Evolutionary conservation across 106 monocot genomes (phyloP).

Genomic region (Iris macrosiphon): DNA sequence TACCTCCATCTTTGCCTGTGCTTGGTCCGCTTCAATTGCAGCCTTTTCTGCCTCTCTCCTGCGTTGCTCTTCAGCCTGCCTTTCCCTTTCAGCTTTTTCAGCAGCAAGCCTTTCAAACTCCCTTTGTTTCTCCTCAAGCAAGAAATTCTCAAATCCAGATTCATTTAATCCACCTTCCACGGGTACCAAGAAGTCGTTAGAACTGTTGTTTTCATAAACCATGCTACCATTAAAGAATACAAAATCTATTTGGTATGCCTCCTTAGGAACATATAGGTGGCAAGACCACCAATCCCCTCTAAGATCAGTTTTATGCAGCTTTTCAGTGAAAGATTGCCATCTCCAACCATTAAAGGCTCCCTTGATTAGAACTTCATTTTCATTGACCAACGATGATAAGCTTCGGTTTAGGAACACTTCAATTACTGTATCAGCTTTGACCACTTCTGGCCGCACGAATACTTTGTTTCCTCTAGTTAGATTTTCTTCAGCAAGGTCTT

Average conservation of each 20-base stretch:
- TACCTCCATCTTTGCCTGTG: constrained; percentile 68
- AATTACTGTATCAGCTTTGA: constrained; percentile 34
- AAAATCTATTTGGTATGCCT: constrained; percentile 85
- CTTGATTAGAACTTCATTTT: constrained; percentile 55
- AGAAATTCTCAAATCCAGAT: constrained; percentile 62
- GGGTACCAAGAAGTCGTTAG: constrained; percentile 41
- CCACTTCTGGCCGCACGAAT: constrained; percentile 61
- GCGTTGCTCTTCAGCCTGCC: constrained; percentile 56
- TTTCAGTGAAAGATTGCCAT: constrained; percentile 74
- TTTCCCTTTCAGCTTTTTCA: constrained; percentile 76
- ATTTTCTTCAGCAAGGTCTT: constrained; percentile 53
- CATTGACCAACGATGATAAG: constrained; percentile 45
- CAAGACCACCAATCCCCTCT: constrained; percentile 91
- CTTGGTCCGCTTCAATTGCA: constrained; percentile 48
- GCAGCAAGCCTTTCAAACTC: constrained; percentile 59
- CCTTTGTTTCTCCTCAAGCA: constrained; percentile 69
- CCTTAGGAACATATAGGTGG: constrained; percentile 61
- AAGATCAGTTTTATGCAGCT: constrained; percentile 52
- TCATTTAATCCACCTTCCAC: constrained; percentile 66
- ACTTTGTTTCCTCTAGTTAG: constrained; percentile 36
- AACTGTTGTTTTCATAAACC: constrained; percentile 80
- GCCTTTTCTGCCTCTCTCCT: constrained; percentile 51
- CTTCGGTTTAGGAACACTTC: constrained; percentile 68
- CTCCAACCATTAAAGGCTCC: constrained; percentile 93
- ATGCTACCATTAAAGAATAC: constrained; percentile 80